Conservation (phyloP, 768 basidiomycete genomes). For the Boletellus emodensis region DNA sequence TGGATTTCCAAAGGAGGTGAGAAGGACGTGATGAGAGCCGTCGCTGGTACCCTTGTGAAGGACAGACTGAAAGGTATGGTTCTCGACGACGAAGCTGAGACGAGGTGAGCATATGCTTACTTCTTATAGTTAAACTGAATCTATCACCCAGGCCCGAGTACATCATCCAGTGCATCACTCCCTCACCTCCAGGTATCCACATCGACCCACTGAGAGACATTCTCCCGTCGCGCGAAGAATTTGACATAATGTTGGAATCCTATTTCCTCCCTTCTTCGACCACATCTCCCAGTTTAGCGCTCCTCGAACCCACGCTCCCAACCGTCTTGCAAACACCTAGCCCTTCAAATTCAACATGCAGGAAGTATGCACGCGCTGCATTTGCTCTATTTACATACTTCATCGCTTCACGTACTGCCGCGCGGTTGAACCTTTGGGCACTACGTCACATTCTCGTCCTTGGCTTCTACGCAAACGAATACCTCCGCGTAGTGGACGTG, state of each 20-base stretch:
- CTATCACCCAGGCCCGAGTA: slow-evolving; percentile 41
- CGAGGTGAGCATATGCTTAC: slow-evolving; percentile 28
- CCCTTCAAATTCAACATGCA: slow-evolving; percentile 6
- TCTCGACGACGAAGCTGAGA: slow-evolving; percentile 30
- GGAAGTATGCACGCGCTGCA: slow-evolving; percentile 58
- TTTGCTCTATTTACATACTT: slow-evolving; percentile 54
- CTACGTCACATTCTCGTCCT: slow-evolving; percentile 68
- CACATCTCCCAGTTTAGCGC: slow-evolving; percentile 51
- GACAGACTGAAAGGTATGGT: slow-evolving; percentile 41
- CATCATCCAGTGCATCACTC: slow-evolving; percentile 37
- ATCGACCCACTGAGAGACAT: slow-evolving; percentile 45
- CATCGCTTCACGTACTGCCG: slow-evolving; percentile 54
- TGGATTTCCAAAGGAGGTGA: slow-evolving; percentile 17
- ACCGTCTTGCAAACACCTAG: slow-evolving; percentile 31
- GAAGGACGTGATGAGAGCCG: slow-evolving; percentile 19
- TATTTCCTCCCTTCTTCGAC: slow-evolving; percentile 42
- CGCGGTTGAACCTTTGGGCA: slow-evolving; percentile 58
- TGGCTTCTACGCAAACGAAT: slow-evolving; percentile 59
- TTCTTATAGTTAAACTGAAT: neutral
- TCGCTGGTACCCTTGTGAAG: slow-evolving; percentile 37
- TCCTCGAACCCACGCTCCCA: slow-evolving; percentile 58
- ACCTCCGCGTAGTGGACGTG: slow-evolving; percentile 47
- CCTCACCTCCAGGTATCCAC: slow-evolving; percentile 34
- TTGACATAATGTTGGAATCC: slow-evolving; percentile 44
- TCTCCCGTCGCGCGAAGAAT: slow-evolving; percentile 44